phyloP scores from a whole-genome alignment of 495 filamentous ascomycete species.

The Xylaria castorea region DNA sequence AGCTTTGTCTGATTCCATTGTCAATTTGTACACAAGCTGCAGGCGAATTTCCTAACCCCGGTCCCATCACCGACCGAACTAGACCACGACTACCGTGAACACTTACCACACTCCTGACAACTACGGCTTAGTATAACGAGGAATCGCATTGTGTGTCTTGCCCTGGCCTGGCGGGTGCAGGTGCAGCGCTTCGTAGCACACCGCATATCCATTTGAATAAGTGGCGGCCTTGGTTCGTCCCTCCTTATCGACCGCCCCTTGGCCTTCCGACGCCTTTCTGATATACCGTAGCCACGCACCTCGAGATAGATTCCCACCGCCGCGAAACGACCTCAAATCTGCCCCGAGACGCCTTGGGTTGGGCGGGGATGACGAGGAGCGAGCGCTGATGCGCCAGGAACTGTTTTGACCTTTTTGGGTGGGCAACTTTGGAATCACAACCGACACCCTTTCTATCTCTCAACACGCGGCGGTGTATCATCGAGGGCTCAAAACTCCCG shows the following conservation, averaged over 20 bases:
- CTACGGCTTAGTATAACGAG: constrained; percentile 1
- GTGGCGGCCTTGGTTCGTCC: constrained; percentile 28
- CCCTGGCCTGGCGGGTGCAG: constrained; percentile 21
- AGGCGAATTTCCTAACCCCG: constrained; percentile 37
- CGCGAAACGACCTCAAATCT: neutral
- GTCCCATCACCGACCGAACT: constrained; percentile 37
- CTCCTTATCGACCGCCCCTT: constrained; percentile 31
- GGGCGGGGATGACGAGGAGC: constrained; percentile 26
- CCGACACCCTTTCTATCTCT: neutral
- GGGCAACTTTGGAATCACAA: constrained; percentile 12
- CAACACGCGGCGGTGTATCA: constrained; percentile 2
- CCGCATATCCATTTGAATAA: constrained; percentile 13
- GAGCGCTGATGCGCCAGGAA: constrained; percentile 29
- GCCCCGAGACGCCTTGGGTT: neutral
- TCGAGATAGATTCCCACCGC: neutral
- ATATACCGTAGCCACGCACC: neutral
- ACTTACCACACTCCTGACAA: constrained; percentile 28
- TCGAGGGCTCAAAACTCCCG: neutral
- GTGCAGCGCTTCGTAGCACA: constrained; percentile 21
- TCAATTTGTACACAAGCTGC: constrained; percentile 33
- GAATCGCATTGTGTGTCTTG: constrained; percentile 20
- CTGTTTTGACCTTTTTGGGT: constrained; percentile 25
- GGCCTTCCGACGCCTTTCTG: constrained; percentile 11
- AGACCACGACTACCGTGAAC: constrained; percentile 7
- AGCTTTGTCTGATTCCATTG: constrained; percentile 19